Percentiles rank a stretch among this genome's conserved stretches.
Evolutionary conservation across 208 protist species (phyloP).

Genomic region (Crithidia expoeki): DNA sequence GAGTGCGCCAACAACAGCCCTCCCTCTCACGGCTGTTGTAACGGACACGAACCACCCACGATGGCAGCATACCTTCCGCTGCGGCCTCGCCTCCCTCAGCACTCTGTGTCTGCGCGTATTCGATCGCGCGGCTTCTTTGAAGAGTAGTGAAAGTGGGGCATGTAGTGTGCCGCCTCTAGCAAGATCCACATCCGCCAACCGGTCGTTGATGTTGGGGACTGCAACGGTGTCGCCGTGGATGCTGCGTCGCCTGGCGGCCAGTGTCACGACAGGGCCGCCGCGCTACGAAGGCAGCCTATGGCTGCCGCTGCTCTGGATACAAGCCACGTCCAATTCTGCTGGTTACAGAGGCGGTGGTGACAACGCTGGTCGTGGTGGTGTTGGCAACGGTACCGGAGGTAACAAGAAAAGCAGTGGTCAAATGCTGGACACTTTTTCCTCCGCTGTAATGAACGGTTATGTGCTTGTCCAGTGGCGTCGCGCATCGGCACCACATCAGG

Average conservation of each 20-base stretch:
- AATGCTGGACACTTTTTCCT: background rate
- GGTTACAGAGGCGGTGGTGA: background rate
- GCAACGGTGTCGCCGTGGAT: conserved; percentile 21
- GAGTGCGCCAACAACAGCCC: background rate
- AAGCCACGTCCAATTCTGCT: background rate
- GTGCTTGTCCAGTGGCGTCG: conserved; percentile 30
- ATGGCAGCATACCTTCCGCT: conserved; percentile 45
- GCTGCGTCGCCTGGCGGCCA: conserved; percentile 15
- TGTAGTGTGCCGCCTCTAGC: background rate
- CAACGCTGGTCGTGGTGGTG: background rate
- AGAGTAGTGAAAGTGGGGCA: background rate
- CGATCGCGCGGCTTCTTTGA: conserved; percentile 4
- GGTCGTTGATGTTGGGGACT: conserved; percentile 20
- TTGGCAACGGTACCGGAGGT: too few relatives aligned
- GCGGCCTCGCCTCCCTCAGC: conserved; percentile 17
- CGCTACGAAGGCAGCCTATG: conserved; percentile 21
- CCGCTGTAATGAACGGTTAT: conserved; percentile 27
- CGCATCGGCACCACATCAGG: background rate
- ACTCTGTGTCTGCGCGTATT: conserved; percentile 39
- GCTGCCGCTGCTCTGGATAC: conserved; percentile 33
- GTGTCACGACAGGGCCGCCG: background rate
- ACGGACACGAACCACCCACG: conserved; percentile 22
- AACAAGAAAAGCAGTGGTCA: background rate
- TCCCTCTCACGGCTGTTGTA: conserved; percentile 32
- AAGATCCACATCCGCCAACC: background rate